phyloP scores from a whole-genome alignment of 169 alveolate genomes.

The Plasmodium chabaudi region DNA sequence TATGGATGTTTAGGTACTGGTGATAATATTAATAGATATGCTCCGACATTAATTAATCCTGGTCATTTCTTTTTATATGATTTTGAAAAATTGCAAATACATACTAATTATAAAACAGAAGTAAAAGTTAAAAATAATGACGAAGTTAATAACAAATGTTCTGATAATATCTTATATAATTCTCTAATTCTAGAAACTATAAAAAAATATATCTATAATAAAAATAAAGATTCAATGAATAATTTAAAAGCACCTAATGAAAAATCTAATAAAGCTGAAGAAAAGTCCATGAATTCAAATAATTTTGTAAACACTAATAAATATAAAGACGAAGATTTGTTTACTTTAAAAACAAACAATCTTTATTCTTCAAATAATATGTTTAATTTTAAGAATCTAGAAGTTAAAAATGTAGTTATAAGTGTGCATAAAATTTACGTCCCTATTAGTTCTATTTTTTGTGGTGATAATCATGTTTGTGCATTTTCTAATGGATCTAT shows the following conservation, averaged over 20 bases:
- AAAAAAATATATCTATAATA: conserved; percentile 43
- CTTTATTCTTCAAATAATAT: conserved; percentile 61
- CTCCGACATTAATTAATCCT: conserved; percentile 67
- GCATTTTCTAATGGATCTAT: conserved; percentile 74
- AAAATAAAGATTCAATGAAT: conserved; percentile 45
- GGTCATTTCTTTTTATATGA: conserved; percentile 73
- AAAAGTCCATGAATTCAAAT: conserved; percentile 25
- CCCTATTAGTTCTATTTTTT: conserved; percentile 65
- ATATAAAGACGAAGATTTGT: conserved; percentile 52
- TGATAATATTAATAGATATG: conserved; percentile 59
- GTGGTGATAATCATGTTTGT: conserved; percentile 74
- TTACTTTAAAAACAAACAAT: conserved; percentile 61
- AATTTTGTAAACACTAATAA: conserved; percentile 31
- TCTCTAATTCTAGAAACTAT: conserved; percentile 57
- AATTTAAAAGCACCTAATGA: conserved; percentile 31
- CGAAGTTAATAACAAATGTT: conserved; percentile 29
- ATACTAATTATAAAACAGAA: conserved; percentile 69
- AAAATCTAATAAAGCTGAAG: conserved; percentile 40
- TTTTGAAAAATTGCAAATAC: conserved; percentile 71
- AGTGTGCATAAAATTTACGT: conserved; percentile 71
- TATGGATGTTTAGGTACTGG: conserved; percentile 75
- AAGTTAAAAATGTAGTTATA: conserved; percentile 53
- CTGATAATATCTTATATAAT: conserved; percentile 64
- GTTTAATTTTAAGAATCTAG: conserved; percentile 69
- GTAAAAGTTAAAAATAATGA: conserved; percentile 37